Conservation (phyloP, 352 stramenopile genomes). For the Pythium brachiatum region DNA sequence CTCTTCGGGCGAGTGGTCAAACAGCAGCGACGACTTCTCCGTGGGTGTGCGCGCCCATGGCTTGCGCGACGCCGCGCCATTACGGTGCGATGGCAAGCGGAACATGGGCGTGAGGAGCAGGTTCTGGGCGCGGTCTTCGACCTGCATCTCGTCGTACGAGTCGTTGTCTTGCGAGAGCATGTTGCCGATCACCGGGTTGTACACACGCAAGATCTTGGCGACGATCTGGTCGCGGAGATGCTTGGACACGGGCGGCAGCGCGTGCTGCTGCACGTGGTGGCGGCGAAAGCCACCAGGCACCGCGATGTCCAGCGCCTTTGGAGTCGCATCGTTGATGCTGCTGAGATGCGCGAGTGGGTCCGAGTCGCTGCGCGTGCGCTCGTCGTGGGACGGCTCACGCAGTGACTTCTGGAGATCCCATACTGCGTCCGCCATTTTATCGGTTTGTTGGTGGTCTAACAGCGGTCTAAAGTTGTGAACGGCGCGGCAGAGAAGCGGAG, state of each 20-base stretch:
- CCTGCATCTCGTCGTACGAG: constrained; percentile 68
- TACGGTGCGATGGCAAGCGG: constrained; percentile 22
- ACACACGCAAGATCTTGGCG: constrained; percentile 67
- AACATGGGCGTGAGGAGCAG: constrained; percentile 68
- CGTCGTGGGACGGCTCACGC: constrained; percentile 29
- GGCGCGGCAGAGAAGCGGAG: neutral
- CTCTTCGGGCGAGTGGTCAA: constrained; percentile 11
- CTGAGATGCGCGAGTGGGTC: constrained; percentile 43
- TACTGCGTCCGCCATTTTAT: constrained; percentile 47
- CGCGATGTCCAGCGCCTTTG: constrained; percentile 60
- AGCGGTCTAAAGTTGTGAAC: neutral
- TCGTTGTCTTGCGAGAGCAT: constrained; percentile 85
- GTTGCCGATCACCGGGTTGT: constrained; percentile 81
- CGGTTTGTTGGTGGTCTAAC: neutral
- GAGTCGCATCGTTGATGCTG: constrained; percentile 22
- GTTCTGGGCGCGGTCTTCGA: constrained; percentile 59
- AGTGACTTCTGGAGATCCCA: constrained; percentile 53
- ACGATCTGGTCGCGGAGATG: constrained; percentile 68
- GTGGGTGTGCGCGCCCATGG: constrained; percentile 20
- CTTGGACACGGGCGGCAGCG: constrained; percentile 40
- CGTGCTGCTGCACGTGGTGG: constrained; percentile 56
- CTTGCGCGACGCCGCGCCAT: constrained; percentile 27
- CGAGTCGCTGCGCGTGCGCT: constrained; percentile 43
- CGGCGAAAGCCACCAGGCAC: constrained; percentile 68
- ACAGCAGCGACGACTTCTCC: constrained; percentile 20